Evolutionary conservation across 768 basidiomycete genomes (phyloP), one percentile per base, ranked within the genome.

Genomic region (Cystoderma amianthinum): DNA sequence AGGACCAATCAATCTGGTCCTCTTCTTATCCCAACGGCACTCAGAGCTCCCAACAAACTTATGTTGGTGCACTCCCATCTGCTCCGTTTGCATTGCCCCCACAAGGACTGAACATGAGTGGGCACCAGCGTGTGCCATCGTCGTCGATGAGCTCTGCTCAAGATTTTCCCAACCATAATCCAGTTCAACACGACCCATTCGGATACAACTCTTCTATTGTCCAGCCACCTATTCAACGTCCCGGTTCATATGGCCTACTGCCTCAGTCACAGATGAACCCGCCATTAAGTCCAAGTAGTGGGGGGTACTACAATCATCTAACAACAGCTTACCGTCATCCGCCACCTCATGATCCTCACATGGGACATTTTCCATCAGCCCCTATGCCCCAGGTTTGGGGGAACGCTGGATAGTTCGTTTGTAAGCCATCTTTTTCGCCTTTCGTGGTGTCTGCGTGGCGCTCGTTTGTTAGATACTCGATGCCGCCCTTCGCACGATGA

Each of bases 1-100:
- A 57, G 39, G 53, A 62, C 18, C 67, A 66, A 36, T 58, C 64
- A 15, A 61, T 60, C 7, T 68, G 68, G 68, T 53, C 61, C 25
- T 45, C 62, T 19, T 51, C 62, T 1, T 64, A 61, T 38, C 38
- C 52, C 4, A 56, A 42, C 19, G 47, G 52, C 28, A 50, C 54
- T n/a, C 59, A 59, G 45, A 53, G 50, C 38, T 61, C 60, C 1
- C 64, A 67, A 32, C 54, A 56, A 22, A 53, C 55, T 38, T 39
- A 57, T 12, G 42, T 45, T 32, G 58, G 56, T 6, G 45, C 45
- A 12, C 46, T 51, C 38, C 55, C 52, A 33, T 54, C 51, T 22
- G 49, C 53, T 7, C 38, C 45, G 5, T 51, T 50, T 34, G 48
- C 52, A 12, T 46, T 37, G 18, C 46, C 47, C 12, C 52, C 51